A percentile compares a stretch with the other conserved stretches of the same genome.
Conservation (phyloP, 768 basidiomycete genomes). For the Lactifluus subvellereus region DNA sequence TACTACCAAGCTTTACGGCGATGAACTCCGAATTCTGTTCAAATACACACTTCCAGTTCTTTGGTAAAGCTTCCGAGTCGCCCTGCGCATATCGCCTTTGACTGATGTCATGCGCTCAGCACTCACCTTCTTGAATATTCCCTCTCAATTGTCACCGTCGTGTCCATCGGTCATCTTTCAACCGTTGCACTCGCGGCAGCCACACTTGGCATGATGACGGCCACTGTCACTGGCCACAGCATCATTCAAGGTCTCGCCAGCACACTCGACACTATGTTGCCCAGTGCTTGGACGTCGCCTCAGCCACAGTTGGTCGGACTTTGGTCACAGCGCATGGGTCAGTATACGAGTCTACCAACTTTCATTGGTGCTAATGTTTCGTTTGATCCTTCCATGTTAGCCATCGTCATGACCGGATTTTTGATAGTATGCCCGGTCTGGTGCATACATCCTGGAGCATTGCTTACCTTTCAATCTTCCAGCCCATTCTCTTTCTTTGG, state of each 20-base stretch:
- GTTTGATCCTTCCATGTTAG: slow-evolving; percentile 33
- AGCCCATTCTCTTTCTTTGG: slow-evolving; percentile 68
- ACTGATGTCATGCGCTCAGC: slow-evolving; percentile 34
- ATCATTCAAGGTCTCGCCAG: slow-evolving; percentile 79
- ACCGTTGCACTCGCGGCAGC: slow-evolving; percentile 81
- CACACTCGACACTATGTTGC: slow-evolving; percentile 88
- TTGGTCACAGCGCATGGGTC: slow-evolving; percentile 87
- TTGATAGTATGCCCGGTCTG: slow-evolving; percentile 48
- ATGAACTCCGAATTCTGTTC: slow-evolving; percentile 54
- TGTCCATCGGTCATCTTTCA: slow-evolving; percentile 87
- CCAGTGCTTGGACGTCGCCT: slow-evolving; percentile 89
- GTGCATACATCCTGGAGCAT: neutral
- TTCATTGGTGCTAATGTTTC: neutral
- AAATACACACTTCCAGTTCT: slow-evolving; percentile 69
- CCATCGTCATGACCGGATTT: slow-evolving; percentile 51
- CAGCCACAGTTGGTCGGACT: slow-evolving; percentile 82
- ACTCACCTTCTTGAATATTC: slow-evolving; percentile 83
- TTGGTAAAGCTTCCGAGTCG: slow-evolving; percentile 38
- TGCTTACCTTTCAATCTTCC: slow-evolving; percentile 6
- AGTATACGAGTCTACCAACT: slow-evolving; percentile 28
- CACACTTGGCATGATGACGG: slow-evolving; percentile 45
- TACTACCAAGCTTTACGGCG: slow-evolving; percentile 39
- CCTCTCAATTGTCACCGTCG: slow-evolving; percentile 73
- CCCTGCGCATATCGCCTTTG: neutral
- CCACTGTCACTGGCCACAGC: slow-evolving; percentile 61